Percentiles rank a stretch among this genome's conserved stretches.
These are phyloP conservation scores for Skeletonema costatum DNA, from an alignment of 108 stramenopile genomes.

Conservation along the genomic window DNA sequence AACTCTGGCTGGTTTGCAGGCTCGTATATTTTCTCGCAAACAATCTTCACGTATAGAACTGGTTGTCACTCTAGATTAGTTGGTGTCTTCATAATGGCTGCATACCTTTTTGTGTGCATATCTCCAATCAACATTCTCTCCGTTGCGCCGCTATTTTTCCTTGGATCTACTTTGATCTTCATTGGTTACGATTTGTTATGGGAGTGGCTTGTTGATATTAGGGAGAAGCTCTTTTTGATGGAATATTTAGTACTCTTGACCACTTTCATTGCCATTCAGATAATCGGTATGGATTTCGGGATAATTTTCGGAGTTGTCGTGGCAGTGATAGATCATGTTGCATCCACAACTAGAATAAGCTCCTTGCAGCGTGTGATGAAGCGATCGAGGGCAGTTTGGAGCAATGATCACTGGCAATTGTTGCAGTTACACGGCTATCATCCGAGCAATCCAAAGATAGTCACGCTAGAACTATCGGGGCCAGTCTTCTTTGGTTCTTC, in stretches of 20 bases:
- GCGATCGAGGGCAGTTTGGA: slow-evolving; percentile 75
- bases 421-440: slow-evolving; percentile 68
- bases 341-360: slow-evolving; percentile 64
- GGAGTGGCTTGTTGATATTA: slow-evolving; percentile 48
- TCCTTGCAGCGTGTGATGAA: slow-evolving; percentile 55
- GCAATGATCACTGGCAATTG: slow-evolving; percentile 55
- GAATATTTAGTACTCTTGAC: slow-evolving; percentile 44
- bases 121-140: slow-evolving; percentile 75
- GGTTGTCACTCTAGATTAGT: slow-evolving; percentile 73
- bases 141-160: slow-evolving; percentile 53
- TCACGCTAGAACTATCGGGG: slow-evolving; percentile 70
- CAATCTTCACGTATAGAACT: slow-evolving; percentile 95
- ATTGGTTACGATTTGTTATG: slow-evolving; percentile 52
- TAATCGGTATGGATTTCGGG: slow-evolving; percentile 53
- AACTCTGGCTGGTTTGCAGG: slow-evolving; percentile 77
- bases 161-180: slow-evolving; percentile 54
- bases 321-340: slow-evolving; percentile 78
- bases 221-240: slow-evolving; percentile 38
- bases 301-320: slow-evolving; percentile 56
- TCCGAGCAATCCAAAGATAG: slow-evolving; percentile 48
- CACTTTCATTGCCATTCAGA: slow-evolving; percentile 52
- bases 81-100: slow-evolving; percentile 70
- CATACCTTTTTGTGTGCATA: slow-evolving; percentile 59
- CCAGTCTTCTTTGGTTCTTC: slow-evolving; percentile 81
- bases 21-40: slow-evolving; percentile 96